Evolutionary conservation across 768 basidiomycete genomes (phyloP).

Genomic region (Trametes coccinea): DNA sequence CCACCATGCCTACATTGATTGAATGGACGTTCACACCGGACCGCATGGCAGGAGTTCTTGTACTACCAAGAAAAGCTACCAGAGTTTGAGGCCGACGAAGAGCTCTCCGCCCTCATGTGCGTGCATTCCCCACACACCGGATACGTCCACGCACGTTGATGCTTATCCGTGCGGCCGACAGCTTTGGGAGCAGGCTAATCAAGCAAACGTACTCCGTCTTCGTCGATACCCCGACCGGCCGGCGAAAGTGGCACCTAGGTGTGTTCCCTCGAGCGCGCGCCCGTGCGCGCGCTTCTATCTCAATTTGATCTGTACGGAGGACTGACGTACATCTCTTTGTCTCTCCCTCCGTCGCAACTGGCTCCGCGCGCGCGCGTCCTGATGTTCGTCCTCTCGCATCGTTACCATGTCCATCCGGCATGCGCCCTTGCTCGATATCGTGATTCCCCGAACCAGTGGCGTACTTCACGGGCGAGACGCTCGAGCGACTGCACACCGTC

Average conservation of each 20-base stretch:
- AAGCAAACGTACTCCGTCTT: slow-evolving; percentile 84
- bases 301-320: not conserved
- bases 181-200: slow-evolving; percentile 49
- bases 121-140: slow-evolving; percentile 6
- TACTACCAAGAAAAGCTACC: slow-evolving; percentile 72
- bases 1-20: not conserved
- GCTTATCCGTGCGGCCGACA: slow-evolving; percentile 27
- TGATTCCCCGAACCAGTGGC: slow-evolving; percentile 32
- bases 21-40: slow-evolving; percentile 4
- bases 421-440: not conserved
- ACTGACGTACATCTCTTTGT: not conserved
- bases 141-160: slow-evolving; percentile 29
- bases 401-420: not conserved
- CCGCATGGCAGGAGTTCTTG: slow-evolving; percentile 61
- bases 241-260: slow-evolving; percentile 84
- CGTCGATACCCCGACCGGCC: slow-evolving; percentile 64
- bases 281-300: slow-evolving; percentile 4
- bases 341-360: not conserved
- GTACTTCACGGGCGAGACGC: slow-evolving; percentile 39
- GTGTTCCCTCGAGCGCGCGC: slow-evolving; percentile 29
- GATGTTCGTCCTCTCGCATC: not conserved
- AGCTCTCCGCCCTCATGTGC: slow-evolving; percentile 27
- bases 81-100: slow-evolving; percentile 29
- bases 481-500: slow-evolving; percentile 20
- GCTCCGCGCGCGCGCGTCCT: slow-evolving; percentile 1